These are phyloP conservation scores for Dianthus caryophyllus DNA, from an alignment of 148 eudicot species.

Conservation along the genomic window DNA sequence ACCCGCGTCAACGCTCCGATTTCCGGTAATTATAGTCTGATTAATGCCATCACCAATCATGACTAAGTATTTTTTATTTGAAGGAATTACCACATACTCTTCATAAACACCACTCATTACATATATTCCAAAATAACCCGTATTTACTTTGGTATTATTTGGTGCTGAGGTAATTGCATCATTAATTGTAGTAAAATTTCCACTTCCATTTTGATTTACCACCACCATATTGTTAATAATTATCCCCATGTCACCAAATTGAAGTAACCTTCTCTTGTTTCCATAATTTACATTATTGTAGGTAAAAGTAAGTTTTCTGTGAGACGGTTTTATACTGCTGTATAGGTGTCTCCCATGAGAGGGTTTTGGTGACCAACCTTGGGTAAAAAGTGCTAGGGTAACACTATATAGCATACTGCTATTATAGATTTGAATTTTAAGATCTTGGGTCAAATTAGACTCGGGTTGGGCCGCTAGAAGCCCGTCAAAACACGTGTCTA, in stretches of 20 bases:
- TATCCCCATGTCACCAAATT: conserved; percentile 15
- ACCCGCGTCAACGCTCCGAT: conserved; percentile 28
- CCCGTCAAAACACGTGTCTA: conserved; percentile 38
- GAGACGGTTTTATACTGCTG: too few relatives aligned
- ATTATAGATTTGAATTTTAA: conserved; percentile 15
- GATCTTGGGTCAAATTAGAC: background rate
- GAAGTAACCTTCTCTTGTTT: conserved; percentile 1
- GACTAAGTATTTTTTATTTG: conserved; percentile 32
- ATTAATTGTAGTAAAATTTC: conserved; percentile 35
- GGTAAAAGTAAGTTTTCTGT: background rate
- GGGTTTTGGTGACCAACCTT: conserved; percentile 20
- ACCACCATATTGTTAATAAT: conserved; percentile 26
- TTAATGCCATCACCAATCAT: conserved; percentile 41
- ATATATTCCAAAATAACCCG: conserved; percentile 31
- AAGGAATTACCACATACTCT: conserved; percentile 32
- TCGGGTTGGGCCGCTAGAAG: conserved; percentile 12
- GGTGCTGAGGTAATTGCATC: conserved; percentile 37
- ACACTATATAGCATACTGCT: conserved; percentile 25
- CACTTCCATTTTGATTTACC: conserved; percentile 32
- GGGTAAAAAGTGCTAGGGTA: conserved; percentile 23
- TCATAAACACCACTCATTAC: conserved; percentile 34
- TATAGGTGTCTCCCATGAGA: conserved; percentile 5
- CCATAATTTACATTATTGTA: conserved; percentile 4
- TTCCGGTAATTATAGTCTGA: conserved; percentile 33
- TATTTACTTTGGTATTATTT: conserved; percentile 21